Evolutionary conservation across 2,329 filamentous ascomycete genomes (phyloP).

Genomic region (Trichoderma brevicompactum): DNA sequence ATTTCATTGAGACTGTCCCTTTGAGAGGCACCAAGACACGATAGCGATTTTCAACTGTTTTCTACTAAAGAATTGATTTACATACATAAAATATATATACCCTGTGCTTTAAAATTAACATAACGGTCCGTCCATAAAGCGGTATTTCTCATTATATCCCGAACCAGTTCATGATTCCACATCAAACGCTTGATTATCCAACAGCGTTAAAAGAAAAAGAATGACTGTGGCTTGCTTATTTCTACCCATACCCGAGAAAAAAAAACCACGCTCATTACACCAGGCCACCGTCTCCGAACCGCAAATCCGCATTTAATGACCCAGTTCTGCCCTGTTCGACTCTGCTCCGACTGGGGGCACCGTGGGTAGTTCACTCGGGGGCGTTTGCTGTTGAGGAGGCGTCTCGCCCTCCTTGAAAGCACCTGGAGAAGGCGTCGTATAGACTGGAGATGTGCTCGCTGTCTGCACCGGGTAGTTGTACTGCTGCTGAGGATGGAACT

Average conservation of each 20-base stretch:
- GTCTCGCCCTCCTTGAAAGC: conserved; percentile 19
- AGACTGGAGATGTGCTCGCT: conserved; percentile 35
- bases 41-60: background rate
- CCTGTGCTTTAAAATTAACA: conserved; percentile 6
- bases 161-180: background rate
- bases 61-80: background rate
- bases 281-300: background rate
- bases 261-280: background rate
- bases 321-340: conserved; percentile 42
- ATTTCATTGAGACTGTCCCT: background rate
- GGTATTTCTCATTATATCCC: background rate
- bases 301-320: background rate
- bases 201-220: background rate
- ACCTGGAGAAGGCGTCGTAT: conserved; percentile 40
- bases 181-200: background rate
- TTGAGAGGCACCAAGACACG: background rate
- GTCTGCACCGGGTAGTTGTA: conserved; percentile 32
- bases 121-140: background rate
- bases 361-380: conserved; percentile 38
- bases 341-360: conserved; percentile 39
- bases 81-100: background rate
- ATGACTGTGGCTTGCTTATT: background rate
- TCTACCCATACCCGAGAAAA: background rate
- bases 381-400: conserved; percentile 27
- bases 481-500: conserved; percentile 29